These are phyloP conservation scores for Melaleuca alternifolia DNA, from an alignment of 345 rosid genomes.

Conservation along the genomic window DNA sequence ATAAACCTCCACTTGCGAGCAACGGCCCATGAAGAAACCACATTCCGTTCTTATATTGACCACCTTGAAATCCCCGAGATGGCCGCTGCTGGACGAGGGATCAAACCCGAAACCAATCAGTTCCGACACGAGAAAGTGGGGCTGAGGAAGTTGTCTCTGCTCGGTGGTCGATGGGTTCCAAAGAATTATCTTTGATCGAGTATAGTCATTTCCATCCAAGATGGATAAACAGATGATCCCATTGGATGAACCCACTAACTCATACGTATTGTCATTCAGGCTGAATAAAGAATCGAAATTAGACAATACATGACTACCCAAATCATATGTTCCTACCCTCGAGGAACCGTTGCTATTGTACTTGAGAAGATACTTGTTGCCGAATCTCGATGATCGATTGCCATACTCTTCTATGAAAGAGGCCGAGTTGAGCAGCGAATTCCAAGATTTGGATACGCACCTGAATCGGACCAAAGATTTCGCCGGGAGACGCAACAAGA, in stretches of 20 bases:
- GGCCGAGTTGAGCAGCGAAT: neutral
- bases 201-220: neutral
- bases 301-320: neutral
- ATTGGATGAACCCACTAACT: neutral
- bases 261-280: neutral
- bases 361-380: neutral
- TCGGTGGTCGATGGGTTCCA: neutral
- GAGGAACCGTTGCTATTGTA: neutral
- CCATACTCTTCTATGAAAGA: neutral
- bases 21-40: neutral
- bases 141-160: neutral
- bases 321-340: neutral
- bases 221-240: neutral
- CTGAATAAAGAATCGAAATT: neutral
- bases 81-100: neutral
- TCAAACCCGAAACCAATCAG: neutral
- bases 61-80: neutral
- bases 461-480: neutral
- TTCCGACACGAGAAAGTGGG: neutral
- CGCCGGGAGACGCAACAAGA: neutral
- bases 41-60: neutral
- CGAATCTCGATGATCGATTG: neutral
- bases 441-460: neutral
- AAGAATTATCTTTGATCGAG: neutral
- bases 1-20: neutral